These are phyloP conservation scores for Flaveria brownii DNA, from an alignment of 129 eudicot species.

Conservation along the genomic window DNA sequence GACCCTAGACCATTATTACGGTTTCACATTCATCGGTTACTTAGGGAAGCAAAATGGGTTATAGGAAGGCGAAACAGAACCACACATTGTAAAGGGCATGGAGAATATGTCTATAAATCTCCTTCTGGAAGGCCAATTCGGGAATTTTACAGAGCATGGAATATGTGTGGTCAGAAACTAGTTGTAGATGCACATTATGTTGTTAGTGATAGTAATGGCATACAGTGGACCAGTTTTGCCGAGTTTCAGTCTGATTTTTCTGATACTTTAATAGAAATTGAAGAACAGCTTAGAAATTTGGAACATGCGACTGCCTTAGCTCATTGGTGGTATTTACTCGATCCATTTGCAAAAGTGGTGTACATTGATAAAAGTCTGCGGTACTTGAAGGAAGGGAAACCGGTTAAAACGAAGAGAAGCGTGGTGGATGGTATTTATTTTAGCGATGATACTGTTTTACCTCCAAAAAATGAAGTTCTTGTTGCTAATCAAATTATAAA, in stretches of 20 bases:
- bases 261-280: slow-evolving; percentile 49
- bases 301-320: slow-evolving; percentile 60
- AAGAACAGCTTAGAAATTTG: slow-evolving; percentile 43
- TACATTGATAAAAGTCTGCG: slow-evolving; percentile 70
- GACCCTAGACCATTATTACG: slow-evolving; percentile 80
- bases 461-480: slow-evolving; percentile 21
- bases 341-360: slow-evolving; percentile 82
- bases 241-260: slow-evolving; percentile 69
- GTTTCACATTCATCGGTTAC: slow-evolving; percentile 61
- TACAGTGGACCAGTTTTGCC: slow-evolving; percentile 59
- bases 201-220: slow-evolving; percentile 43
- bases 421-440: slow-evolving; percentile 38
- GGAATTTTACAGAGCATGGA: slow-evolving; percentile 84
- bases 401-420: slow-evolving; percentile 56
- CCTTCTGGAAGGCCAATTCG: slow-evolving; percentile 90
- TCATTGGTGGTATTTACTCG: slow-evolving; percentile 78
- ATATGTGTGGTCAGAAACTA: slow-evolving; percentile 62
- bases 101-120: slow-evolving; percentile 68
- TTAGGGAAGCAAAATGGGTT: slow-evolving; percentile 81
- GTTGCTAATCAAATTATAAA: slow-evolving; percentile 24
- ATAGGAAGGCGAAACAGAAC: slow-evolving; percentile 72
- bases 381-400: slow-evolving; percentile 63
- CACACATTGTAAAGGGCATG: slow-evolving; percentile 56
- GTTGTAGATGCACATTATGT: slow-evolving; percentile 40
- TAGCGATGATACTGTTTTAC: slow-evolving; percentile 24